These are phyloP conservation scores for Saxophila tyrrhenica DNA, from an alignment of 495 filamentous ascomycete genomes.

Conservation along the genomic window DNA sequence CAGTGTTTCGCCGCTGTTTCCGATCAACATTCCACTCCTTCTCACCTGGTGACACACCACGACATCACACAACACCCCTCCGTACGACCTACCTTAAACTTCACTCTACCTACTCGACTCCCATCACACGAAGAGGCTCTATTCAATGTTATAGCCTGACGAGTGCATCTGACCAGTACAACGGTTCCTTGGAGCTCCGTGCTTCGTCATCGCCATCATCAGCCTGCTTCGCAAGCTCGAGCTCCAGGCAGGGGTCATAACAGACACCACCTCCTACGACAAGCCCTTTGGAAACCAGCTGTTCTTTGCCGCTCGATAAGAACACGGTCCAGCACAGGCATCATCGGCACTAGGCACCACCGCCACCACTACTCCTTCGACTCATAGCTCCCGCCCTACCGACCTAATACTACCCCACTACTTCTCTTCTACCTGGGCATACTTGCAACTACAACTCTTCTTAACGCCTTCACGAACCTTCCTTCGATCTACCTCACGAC, in stretches of 20 bases:
- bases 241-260: neutral
- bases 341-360: neutral
- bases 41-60: neutral
- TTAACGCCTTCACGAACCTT: neutral
- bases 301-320: neutral
- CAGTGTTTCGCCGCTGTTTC: neutral
- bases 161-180: neutral
- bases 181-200: neutral
- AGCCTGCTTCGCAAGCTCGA: neutral
- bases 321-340: neutral
- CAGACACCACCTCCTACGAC: neutral
- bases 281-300: neutral
- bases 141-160: neutral
- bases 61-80: neutral
- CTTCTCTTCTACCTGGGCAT: slow-evolving; percentile 1
- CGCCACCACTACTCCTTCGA: neutral
- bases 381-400: neutral
- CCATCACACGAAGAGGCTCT: neutral
- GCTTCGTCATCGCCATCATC: slow-evolving; percentile 1
- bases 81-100: neutral
- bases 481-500: neutral
- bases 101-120: neutral
- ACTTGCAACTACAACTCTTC: neutral
- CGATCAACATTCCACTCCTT: neutral
- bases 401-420: neutral